Evolutionary conservation across 371 early-diverging fungal genomes (phyloP).

Genomic region (Conidiobolus incongruus): DNA sequence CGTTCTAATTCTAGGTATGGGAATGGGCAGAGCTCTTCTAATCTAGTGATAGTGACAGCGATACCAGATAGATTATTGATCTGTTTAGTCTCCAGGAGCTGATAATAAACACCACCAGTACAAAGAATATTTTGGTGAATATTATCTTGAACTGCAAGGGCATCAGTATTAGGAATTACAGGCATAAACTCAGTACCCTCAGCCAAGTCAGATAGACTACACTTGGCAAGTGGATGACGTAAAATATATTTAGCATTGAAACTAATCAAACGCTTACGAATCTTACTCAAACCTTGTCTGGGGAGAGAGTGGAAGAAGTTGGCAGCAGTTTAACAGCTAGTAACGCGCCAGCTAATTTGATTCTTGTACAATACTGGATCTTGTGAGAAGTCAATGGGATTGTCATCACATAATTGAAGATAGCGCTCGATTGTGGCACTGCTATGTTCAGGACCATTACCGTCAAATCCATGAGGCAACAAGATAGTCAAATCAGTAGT

Average conservation of each 20-base stretch:
- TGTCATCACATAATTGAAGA: conserved; percentile 53
- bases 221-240: conserved; percentile 25
- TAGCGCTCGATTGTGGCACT: conserved; percentile 82
- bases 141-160: conserved; percentile 44
- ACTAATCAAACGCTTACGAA: conserved; percentile 80
- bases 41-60: conserved; percentile 73
- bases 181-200: conserved; percentile 56
- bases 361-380: conserved; percentile 9
- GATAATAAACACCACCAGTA: conserved; percentile 91
- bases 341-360: conserved; percentile 81
- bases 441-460: conserved; percentile 91
- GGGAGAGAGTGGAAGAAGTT: conserved; percentile 90
- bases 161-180: conserved; percentile 67
- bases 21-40: conserved; percentile 92
- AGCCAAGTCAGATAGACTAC: background rate
- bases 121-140: conserved; percentile 80
- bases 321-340: conserved; percentile 81
- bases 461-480: conserved; percentile 91
- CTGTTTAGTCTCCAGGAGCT: conserved; percentile 62
- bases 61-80: conserved; percentile 38
- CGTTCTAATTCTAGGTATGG: conserved; percentile 68
- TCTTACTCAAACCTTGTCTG: conserved; percentile 65
- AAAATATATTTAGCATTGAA: conserved; percentile 62
- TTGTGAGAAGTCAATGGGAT: conserved; percentile 27
- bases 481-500: conserved; percentile 78